Evolutionary conservation across 164 flowering plant genomes (phyloP).

Genomic region (Litsea cubeba): DNA sequence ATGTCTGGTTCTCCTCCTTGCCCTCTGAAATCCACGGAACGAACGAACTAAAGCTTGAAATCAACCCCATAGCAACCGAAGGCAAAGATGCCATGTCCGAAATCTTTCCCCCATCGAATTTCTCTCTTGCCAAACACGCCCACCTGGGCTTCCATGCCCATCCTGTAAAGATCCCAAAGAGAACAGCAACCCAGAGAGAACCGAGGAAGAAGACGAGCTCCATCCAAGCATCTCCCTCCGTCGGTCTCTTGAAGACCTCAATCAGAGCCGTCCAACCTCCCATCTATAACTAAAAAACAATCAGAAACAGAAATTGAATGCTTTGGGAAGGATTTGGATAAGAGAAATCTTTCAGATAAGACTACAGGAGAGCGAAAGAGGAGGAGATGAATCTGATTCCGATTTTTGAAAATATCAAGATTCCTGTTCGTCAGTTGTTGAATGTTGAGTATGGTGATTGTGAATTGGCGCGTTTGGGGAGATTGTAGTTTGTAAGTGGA

Average conservation of each 20-base stretch:
- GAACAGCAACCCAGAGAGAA: conserved; percentile 60
- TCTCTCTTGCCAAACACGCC: conserved; percentile 38
- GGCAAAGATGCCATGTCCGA: conserved; percentile 42
- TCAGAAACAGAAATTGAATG: not conserved
- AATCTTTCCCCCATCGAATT: conserved; percentile 11
- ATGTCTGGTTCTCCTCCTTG: conserved; percentile 18
- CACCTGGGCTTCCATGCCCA: conserved; percentile 89
- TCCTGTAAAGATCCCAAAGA: conserved; percentile 67
- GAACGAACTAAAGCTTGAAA: conserved; percentile 34
- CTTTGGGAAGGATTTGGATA: not conserved
- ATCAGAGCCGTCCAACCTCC: conserved; percentile 30
- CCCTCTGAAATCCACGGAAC: conserved; percentile 38
- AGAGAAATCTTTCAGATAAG: not conserved
- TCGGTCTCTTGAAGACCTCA: conserved; percentile 45
- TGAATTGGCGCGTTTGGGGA: too few species aligned
- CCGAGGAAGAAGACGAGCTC: conserved; percentile 43
- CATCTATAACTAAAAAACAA: not conserved
- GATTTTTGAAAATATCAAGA: too few species aligned
- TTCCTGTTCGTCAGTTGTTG: too few species aligned
- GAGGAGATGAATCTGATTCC: not conserved
- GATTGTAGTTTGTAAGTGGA: too few species aligned
- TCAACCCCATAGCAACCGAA: conserved; percentile 8
- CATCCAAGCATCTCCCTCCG: conserved; percentile 32
- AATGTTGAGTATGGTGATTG: too few species aligned
- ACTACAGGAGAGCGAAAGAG: not conserved